A percentile compares a stretch with the other conserved stretches of the same genome.
phyloP scores from a whole-genome alignment of 139 green algal genomes.

The Pseudopediastrum boryanum region DNA sequence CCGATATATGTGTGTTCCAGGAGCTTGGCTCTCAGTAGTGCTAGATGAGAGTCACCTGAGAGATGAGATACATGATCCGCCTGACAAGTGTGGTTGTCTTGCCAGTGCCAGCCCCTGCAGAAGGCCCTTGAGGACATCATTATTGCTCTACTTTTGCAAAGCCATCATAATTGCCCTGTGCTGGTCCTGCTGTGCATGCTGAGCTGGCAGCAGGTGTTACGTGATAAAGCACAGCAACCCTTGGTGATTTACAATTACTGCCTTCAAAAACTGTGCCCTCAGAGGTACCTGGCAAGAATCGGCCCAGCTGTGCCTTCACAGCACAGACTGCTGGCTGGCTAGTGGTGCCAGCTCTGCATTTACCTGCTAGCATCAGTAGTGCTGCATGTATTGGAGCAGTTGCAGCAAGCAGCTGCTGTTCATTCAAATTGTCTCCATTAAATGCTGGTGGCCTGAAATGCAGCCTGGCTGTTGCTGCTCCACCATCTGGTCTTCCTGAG shows the following conservation, averaged over 20 bases:
- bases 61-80: slow-evolving; percentile 33
- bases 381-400: neutral
- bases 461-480: neutral
- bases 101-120: slow-evolving; percentile 43
- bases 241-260: neutral
- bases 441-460: neutral
- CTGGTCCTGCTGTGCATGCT: neutral
- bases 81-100: slow-evolving; percentile 39
- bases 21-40: no score
- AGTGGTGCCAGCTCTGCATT: neutral
- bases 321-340: neutral
- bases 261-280: neutral
- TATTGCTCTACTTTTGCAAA: no score
- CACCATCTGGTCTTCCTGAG: slow-evolving; percentile 6
- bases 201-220: neutral
- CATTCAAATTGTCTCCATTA: slow-evolving; percentile 28
- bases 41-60: slow-evolving; percentile 6
- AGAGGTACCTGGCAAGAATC: neutral
- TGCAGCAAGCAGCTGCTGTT: slow-evolving; percentile 25
- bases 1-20: no score
- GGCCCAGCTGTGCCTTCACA: neutral
- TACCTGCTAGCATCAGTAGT: slow-evolving; percentile 37
- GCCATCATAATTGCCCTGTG: neutral
- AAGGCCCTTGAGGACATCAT: neutral
- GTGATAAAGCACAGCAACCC: neutral